Conservation (phyloP, 2,329 filamentous ascomycete genomes). For the Colletotrichum tanaceti region DNA sequence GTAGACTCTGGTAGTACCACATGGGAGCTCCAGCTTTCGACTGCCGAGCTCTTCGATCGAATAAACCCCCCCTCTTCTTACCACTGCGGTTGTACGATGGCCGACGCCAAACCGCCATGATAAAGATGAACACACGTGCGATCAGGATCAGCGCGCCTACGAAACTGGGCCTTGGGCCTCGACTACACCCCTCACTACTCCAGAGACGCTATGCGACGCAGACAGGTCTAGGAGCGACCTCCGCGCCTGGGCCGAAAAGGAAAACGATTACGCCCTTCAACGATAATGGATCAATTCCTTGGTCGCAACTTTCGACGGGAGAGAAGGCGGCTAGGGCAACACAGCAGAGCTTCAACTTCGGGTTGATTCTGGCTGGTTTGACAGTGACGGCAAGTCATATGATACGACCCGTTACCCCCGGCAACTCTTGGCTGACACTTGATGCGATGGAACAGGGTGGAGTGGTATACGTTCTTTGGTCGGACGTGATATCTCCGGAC, state of each 20-base stretch:
- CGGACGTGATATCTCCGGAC: slow-evolving; percentile 84
- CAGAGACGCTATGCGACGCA: slow-evolving; percentile 70
- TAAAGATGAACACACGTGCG: slow-evolving; percentile 58
- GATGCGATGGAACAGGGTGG: slow-evolving; percentile 64
- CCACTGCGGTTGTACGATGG: slow-evolving; percentile 48
- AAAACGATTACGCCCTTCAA: slow-evolving; percentile 84
- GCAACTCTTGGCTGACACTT: slow-evolving; percentile 18
- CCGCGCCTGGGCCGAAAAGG: slow-evolving; percentile 62
- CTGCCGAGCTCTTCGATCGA: slow-evolving; percentile 26
- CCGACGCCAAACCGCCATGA: slow-evolving; percentile 57
- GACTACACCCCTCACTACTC: slow-evolving; percentile 52
- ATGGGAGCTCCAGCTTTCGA: slow-evolving; percentile 29
- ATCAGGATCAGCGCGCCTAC: slow-evolving; percentile 50
- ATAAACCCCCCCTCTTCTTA: slow-evolving; percentile 4
- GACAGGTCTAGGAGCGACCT: slow-evolving; percentile 54
- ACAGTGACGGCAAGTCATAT: slow-evolving; percentile 73
- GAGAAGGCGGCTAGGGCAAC: slow-evolving; percentile 89
- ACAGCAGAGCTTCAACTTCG: slow-evolving; percentile 91
- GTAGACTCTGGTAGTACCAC: background rate
- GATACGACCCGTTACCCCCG: slow-evolving; percentile 15
- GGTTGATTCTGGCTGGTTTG: slow-evolving; percentile 79
- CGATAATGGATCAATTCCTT: slow-evolving; percentile 84
- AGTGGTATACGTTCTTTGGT: slow-evolving; percentile 82
- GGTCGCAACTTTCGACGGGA: slow-evolving; percentile 77
- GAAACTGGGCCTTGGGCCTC: slow-evolving; percentile 44